Evolutionary conservation across 129 eudicot genomes (phyloP).

Genomic region (Flaveria trinervia): DNA sequence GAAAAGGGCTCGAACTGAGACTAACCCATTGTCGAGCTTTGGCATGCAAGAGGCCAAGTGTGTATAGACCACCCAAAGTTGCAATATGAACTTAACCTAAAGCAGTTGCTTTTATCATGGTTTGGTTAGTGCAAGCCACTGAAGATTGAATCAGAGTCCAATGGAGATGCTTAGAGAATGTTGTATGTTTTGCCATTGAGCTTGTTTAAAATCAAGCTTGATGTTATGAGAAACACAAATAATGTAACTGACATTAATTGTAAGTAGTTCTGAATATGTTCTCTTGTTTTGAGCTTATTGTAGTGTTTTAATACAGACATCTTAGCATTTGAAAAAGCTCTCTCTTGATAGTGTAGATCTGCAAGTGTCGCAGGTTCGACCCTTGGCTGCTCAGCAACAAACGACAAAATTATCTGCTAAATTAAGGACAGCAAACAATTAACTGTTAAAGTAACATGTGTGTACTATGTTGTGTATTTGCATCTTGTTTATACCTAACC

Average conservation of each 20-base stretch:
- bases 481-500: no score
- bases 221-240: neutral
- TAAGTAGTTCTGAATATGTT: neutral
- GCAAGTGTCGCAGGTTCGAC: no score
- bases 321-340: neutral
- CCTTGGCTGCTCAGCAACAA: no score
- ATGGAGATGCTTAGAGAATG: neutral
- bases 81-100: neutral
- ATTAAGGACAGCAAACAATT: no score
- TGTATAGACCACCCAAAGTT: neutral
- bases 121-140: neutral
- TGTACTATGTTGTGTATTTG: no score
- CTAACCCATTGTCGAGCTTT: conserved; percentile 8
- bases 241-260: neutral
- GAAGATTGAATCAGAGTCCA: neutral
- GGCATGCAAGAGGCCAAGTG: conserved; percentile 36
- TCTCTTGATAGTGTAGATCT: no score
- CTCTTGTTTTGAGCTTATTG: neutral
- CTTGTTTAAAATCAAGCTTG: neutral
- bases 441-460: no score
- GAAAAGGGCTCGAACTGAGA: conserved; percentile 34
- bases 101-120: neutral
- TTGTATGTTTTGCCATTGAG: neutral
- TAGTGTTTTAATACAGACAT: neutral
- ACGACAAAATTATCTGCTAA: no score